Evolutionary conservation across 805 yeast genomes (phyloP).

Genomic region (Komagataella mondaviorum): DNA sequence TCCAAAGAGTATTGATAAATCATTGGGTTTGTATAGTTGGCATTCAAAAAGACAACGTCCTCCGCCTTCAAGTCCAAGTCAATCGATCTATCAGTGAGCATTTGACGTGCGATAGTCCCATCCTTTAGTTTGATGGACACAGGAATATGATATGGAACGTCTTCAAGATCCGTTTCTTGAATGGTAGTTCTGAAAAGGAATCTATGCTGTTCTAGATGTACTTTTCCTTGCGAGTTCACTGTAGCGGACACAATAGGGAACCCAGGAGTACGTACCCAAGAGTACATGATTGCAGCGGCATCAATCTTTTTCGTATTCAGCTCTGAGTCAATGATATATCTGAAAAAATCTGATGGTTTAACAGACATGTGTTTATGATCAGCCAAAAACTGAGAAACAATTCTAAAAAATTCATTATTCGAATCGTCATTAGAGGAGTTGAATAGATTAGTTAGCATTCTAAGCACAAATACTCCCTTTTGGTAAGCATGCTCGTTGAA

Average conservation of each 20-base stretch:
- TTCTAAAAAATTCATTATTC: slow-evolving; percentile 6
- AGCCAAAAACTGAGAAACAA: slow-evolving; percentile 10
- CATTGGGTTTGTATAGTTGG: slow-evolving; percentile 31
- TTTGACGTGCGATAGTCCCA: slow-evolving; percentile 22
- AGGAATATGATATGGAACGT: slow-evolving; percentile 52
- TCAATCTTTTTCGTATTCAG: slow-evolving; percentile 22
- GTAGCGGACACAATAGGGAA: slow-evolving; percentile 35
- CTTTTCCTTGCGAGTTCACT: slow-evolving; percentile 12
- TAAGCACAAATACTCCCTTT: slow-evolving; percentile 42
- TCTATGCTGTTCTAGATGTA: slow-evolving; percentile 24
- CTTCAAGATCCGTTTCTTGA: slow-evolving; percentile 24
- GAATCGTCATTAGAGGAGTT: slow-evolving; percentile 15
- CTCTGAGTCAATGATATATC: slow-evolving; percentile 14
- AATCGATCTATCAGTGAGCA: slow-evolving; percentile 29
- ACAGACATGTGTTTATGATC: slow-evolving; percentile 22
- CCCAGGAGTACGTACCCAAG: slow-evolving; percentile 53
- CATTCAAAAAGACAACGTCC: slow-evolving; percentile 26
- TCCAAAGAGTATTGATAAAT: slow-evolving; percentile 30
- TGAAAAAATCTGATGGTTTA: slow-evolving; percentile 43
- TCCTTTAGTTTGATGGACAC: slow-evolving; percentile 25
- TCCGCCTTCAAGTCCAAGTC: slow-evolving; percentile 16
- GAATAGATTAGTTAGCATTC: slow-evolving; percentile 36
- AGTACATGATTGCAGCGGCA: slow-evolving; percentile 34
- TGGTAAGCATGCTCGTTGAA: slow-evolving; percentile 40
- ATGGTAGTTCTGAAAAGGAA: slow-evolving; percentile 11